Percentiles rank a stretch among this genome's conserved stretches.
Evolutionary conservation across 495 filamentous ascomycete species (phyloP).

Genomic region (Talaromyces adpressus): DNA sequence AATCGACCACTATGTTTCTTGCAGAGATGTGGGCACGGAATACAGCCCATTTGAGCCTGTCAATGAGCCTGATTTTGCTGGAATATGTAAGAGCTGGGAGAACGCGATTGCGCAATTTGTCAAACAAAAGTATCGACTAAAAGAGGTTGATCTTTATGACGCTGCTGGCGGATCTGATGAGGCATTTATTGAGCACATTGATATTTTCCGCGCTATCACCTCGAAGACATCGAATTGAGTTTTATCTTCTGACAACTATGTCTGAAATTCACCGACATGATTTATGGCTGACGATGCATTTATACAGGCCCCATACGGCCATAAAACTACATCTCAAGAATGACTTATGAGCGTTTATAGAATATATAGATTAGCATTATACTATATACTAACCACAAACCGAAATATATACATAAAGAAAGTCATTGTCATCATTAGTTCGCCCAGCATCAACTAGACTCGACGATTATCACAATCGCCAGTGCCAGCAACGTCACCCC

Average conservation of each 20-base stretch:
- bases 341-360: background rate
- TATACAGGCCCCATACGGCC: background rate
- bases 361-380: background rate
- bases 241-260: background rate
- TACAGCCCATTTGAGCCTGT: conserved; percentile 12
- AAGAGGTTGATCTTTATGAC: conserved; percentile 2
- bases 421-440: background rate
- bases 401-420: background rate
- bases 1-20: conserved; percentile 18
- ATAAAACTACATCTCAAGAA: background rate
- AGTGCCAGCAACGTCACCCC: conserved; percentile 22
- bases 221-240: background rate
- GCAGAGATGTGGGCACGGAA: background rate
- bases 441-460: conserved; percentile 13
- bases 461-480: conserved; percentile 23
- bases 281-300: background rate
- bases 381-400: background rate
- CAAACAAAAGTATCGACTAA: conserved; percentile 12
- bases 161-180: conserved; percentile 3
- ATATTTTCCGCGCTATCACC: conserved; percentile 6
- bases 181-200: background rate
- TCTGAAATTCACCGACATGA: background rate
- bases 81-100: conserved; percentile 12
- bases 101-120: conserved; percentile 12
- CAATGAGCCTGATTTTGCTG: background rate